Percentiles rank a stretch among this genome's conserved stretches.
phyloP scores from a whole-genome alignment of 169 alveolate genomes.

The Plasmodium gaboni region DNA sequence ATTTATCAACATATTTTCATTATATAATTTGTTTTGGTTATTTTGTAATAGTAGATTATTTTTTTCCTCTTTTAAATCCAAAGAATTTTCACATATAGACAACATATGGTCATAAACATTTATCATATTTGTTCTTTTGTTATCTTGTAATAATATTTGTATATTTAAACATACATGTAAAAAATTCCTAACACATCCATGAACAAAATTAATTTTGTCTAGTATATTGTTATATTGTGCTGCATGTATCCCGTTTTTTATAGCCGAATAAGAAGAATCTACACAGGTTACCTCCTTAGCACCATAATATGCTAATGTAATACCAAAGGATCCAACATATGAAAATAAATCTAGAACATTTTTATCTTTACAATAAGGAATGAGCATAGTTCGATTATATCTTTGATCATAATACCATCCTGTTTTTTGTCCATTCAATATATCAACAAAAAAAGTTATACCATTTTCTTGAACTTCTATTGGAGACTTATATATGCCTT shows the following conservation, averaged over 20 bases:
- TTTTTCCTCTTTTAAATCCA: neutral
- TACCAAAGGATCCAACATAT: slow-evolving; percentile 79
- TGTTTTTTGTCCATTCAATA: slow-evolving; percentile 77
- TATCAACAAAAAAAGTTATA: slow-evolving; percentile 77
- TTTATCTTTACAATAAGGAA: slow-evolving; percentile 60
- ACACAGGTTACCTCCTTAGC: slow-evolving; percentile 80
- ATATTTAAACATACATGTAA: slow-evolving; percentile 37
- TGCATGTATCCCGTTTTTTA: slow-evolving; percentile 63
- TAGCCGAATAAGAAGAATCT: slow-evolving; percentile 75
- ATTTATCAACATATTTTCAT: neutral
- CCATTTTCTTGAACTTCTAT: slow-evolving; percentile 79
- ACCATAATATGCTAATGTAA: slow-evolving; percentile 79
- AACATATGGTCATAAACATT: neutral
- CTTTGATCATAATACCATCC: slow-evolving; percentile 81
- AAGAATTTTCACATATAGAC: neutral
- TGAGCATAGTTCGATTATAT: slow-evolving; percentile 75
- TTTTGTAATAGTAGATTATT: neutral
- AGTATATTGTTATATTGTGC: slow-evolving; percentile 68
- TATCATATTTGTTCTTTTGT: neutral
- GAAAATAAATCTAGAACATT: slow-evolving; percentile 77
- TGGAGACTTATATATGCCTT: slow-evolving; percentile 72
- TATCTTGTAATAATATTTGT: neutral
- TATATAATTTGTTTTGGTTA: neutral
- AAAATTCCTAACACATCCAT: slow-evolving; percentile 52
- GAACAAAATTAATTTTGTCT: slow-evolving; percentile 62